phyloP scores from a whole-genome alignment of 371 early-diverging fungal genomes.

The Mortierella sp. region DNA sequence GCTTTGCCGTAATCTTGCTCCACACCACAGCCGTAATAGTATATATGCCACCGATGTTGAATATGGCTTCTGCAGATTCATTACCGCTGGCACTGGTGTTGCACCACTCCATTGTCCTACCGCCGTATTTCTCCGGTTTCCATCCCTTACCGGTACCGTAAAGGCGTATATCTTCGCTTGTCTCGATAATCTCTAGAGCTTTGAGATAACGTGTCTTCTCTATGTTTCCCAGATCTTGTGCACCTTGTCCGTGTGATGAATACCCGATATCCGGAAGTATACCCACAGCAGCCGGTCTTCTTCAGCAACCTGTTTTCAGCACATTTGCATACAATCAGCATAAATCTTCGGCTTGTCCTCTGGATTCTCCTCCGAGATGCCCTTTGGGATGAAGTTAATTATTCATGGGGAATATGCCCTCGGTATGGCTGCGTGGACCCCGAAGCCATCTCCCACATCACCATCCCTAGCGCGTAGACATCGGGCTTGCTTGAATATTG shows the following conservation, averaged over 20 bases:
- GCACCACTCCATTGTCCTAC: slow-evolving; percentile 4
- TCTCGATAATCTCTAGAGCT: too few relatives aligned
- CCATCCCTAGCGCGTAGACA: slow-evolving; percentile 15
- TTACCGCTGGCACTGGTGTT: neutral
- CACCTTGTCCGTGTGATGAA: too few relatives aligned
- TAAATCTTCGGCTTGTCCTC: slow-evolving; percentile 2
- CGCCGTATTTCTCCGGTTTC: neutral
- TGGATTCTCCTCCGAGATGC: slow-evolving; percentile 5
- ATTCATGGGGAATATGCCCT: neutral
- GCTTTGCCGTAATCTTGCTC: neutral
- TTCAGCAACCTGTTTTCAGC: neutral
- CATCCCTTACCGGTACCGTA: too few relatives aligned
- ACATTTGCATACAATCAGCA: neutral
- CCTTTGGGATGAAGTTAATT: neutral
- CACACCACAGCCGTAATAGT: slow-evolving; percentile 1
- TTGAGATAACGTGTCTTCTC: too few relatives aligned
- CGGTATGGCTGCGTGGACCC: slow-evolving; percentile 6
- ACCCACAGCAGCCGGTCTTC: neutral
- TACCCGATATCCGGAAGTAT: too few relatives aligned
- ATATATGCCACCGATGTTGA: slow-evolving; percentile 20
- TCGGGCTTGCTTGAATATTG: slow-evolving; percentile 9
- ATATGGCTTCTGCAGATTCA: slow-evolving; percentile 29
- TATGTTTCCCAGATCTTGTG: too few relatives aligned
- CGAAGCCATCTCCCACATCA: slow-evolving; percentile 21
- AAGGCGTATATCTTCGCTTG: too few relatives aligned